Conservation (phyloP, 345 rosid genomes). For the Kandelia obovata region DNA sequence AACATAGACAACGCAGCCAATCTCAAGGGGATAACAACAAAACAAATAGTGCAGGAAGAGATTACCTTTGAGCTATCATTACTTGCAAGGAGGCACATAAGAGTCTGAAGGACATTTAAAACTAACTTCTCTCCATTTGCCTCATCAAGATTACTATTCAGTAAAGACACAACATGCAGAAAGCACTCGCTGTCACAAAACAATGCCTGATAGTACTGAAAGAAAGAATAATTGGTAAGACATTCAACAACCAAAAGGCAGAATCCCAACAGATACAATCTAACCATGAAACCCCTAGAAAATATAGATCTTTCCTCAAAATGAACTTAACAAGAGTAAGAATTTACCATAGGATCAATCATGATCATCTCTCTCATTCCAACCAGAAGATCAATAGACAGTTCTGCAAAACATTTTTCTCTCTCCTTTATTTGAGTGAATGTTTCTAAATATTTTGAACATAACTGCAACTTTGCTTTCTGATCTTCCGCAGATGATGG, state of each 20-base stretch:
- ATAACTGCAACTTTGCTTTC: constrained; percentile 61
- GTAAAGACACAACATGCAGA: constrained; percentile 84
- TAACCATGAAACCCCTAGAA: background rate
- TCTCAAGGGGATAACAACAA: too few relatives aligned
- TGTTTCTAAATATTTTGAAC: constrained; percentile 83
- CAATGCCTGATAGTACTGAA: constrained; percentile 82
- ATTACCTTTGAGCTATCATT: constrained; percentile 86
- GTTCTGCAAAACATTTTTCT: constrained; percentile 51
- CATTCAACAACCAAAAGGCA: constrained; percentile 13
- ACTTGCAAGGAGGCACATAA: constrained; percentile 71
- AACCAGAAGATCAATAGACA: constrained; percentile 70
- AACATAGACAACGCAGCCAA: background rate
- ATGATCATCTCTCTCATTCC: constrained; percentile 81
- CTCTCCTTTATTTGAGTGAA: constrained; percentile 85
- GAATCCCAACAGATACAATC: background rate
- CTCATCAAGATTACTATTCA: constrained; percentile 79
- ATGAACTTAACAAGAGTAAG: constrained; percentile 8
- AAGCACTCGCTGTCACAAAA: constrained; percentile 93
- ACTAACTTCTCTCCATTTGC: constrained; percentile 80
- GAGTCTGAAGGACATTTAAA: constrained; percentile 79
- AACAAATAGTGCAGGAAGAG: constrained; percentile 8
- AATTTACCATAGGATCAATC: constrained; percentile 54
- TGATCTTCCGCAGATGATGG: constrained; percentile 59
- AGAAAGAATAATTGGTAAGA: constrained; percentile 26
- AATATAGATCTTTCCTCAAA: background rate